These are phyloP conservation scores for Salix koriyanagi DNA, from an alignment of 345 rosid genomes.

Conservation along the genomic window DNA sequence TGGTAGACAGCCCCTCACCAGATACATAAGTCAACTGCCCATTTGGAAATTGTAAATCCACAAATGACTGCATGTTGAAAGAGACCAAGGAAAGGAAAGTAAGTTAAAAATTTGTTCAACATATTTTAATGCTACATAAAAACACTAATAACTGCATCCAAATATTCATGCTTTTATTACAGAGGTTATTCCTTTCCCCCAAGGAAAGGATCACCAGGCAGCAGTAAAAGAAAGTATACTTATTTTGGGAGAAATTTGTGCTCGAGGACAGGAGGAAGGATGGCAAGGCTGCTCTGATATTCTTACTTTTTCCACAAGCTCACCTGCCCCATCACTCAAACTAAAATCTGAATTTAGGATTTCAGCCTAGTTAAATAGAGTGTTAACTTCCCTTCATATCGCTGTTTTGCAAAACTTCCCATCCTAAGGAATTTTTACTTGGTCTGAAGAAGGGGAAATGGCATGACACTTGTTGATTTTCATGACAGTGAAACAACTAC, in stretches of 20 bases:
- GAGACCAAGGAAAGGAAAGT: conserved; percentile 1
- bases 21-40: conserved; percentile 85
- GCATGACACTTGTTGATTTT: not conserved
- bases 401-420: not conserved
- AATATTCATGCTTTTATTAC: not conserved
- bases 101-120: not conserved
- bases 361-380: not conserved
- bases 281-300: not conserved
- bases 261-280: not conserved
- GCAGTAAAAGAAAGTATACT: not conserved
- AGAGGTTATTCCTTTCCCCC: not conserved
- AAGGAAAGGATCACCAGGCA: not conserved
- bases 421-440: not conserved
- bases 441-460: not conserved
- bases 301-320: not conserved
- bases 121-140: not conserved
- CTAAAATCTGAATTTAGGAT: not conserved
- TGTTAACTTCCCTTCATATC: not conserved
- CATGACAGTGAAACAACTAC: not conserved
- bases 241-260: not conserved
- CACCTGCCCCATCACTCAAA: not conserved
- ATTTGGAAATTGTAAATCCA: conserved; percentile 93
- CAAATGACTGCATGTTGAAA: conserved; percentile 59
- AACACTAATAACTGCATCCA: not conserved
- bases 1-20: conserved; percentile 88